A percentile compares a stretch with the other conserved stretches of the same genome.
Conservation (phyloP, 352 stramenopile species). For the Phytopythium kandeliae region DNA sequence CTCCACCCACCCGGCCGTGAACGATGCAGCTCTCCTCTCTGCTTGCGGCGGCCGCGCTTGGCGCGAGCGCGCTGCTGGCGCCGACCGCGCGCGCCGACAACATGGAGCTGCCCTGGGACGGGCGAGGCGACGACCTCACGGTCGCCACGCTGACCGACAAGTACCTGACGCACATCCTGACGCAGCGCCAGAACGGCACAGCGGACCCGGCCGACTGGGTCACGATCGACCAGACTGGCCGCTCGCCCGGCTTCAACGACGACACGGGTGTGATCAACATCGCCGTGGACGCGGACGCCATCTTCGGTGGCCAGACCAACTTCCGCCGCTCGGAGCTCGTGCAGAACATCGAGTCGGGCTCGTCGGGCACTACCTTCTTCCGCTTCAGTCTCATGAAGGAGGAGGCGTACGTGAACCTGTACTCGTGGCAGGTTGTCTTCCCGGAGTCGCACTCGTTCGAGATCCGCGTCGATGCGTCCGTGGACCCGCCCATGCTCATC, state of each 20-base stretch:
- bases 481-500: conserved; percentile 42
- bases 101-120: conserved; percentile 48
- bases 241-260: conserved; percentile 46
- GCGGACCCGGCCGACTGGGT: conserved; percentile 42
- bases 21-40: conserved; percentile 15
- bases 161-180: conserved; percentile 67
- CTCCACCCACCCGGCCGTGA: not conserved
- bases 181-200: conserved; percentile 37
- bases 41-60: conserved; percentile 10
- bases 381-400: conserved; percentile 51
- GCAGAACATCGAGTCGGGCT: conserved; percentile 39
- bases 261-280: conserved; percentile 60
- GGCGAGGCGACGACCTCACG: conserved; percentile 42
- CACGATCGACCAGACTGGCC: conserved; percentile 30
- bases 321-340: conserved; percentile 68
- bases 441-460: conserved; percentile 57
- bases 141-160: conserved; percentile 45
- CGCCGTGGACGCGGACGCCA: conserved; percentile 46
- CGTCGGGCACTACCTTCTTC: conserved; percentile 48
- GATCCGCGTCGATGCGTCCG: conserved; percentile 49
- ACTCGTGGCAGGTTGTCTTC: conserved; percentile 59
- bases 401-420: conserved; percentile 26
- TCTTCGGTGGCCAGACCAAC: conserved; percentile 50
- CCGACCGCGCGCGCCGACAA: conserved; percentile 15
- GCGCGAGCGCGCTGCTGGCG: conserved; percentile 14